Evolutionary conservation across 148 eudicot genomes (phyloP).

Genomic region (Chenopodium formosanum): DNA sequence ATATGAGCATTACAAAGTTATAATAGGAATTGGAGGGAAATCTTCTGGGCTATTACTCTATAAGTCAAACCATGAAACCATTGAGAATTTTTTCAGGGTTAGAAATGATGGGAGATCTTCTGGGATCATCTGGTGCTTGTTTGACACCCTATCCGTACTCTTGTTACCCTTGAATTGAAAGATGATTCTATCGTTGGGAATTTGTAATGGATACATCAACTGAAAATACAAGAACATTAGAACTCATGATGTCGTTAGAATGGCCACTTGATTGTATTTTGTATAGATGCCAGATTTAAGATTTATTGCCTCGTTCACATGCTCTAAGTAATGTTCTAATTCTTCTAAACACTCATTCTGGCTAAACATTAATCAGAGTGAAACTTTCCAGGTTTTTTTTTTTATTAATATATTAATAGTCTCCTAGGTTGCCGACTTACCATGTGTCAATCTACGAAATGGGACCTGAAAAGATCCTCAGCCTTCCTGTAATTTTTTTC

Average conservation of each 20-base stretch:
- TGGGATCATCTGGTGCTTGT: not conserved
- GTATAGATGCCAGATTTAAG: not conserved
- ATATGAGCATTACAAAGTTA: too few species aligned
- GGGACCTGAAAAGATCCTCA: not conserved
- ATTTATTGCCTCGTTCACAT: not conserved
- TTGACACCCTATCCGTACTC: not conserved
- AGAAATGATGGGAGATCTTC: not conserved
- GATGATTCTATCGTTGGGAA: not conserved
- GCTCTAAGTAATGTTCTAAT: not conserved
- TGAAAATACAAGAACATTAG: not conserved
- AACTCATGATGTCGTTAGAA: not conserved
- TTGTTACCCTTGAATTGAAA: not conserved
- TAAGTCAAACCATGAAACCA: not conserved
- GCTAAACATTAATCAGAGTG: not conserved
- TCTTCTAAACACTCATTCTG: not conserved
- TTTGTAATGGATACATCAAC: not conserved
- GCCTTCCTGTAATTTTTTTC: not conserved
- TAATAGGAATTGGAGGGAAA: not conserved
- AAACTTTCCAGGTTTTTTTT: too few species aligned
- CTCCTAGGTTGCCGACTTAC: too few species aligned
- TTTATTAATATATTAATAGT: too few species aligned
- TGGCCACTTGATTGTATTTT: not conserved
- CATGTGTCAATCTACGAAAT: too few species aligned
- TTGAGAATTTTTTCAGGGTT: not conserved
- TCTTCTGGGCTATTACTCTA: not conserved